Conservation (phyloP, 768 basidiomycete species). For the Arthromyces matolae region DNA sequence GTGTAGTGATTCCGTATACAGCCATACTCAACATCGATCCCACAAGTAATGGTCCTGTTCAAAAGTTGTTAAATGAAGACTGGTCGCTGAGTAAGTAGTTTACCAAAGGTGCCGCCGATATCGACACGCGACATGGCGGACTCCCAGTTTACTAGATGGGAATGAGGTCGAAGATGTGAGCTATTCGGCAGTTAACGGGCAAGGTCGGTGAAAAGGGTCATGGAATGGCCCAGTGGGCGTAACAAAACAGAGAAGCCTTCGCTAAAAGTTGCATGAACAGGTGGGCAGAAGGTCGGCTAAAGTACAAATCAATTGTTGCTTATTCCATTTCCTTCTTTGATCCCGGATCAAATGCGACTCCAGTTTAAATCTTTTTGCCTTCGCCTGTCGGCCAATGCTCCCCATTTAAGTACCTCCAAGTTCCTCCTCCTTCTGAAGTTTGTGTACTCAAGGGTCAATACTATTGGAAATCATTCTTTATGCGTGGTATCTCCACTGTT, state of each 20-base stretch:
- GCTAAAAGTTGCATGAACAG: neutral
- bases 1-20: slow-evolving; percentile 41
- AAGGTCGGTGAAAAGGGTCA: slow-evolving; percentile 8
- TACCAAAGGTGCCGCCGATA: slow-evolving; percentile 30
- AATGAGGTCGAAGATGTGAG: neutral
- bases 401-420: no score
- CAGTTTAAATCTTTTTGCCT: no score
- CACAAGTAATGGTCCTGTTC: slow-evolving; percentile 34
- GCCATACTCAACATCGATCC: slow-evolving; percentile 34
- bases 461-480: no score
- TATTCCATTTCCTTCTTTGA: neutral
- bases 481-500: no score
- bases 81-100: neutral
- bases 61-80: neutral
- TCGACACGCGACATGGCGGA: slow-evolving; percentile 8
- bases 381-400: no score
- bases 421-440: no score
- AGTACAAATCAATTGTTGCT: no score
- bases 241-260: neutral
- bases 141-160: neutral
- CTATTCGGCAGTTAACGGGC: neutral
- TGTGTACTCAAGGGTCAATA: no score
- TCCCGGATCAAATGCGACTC: slow-evolving; percentile 1
- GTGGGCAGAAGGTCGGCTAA: no score
- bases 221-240: neutral